These are phyloP conservation scores for Phytophthora hibernalis DNA, from an alignment of 352 stramenopile species.

Conservation along the genomic window DNA sequence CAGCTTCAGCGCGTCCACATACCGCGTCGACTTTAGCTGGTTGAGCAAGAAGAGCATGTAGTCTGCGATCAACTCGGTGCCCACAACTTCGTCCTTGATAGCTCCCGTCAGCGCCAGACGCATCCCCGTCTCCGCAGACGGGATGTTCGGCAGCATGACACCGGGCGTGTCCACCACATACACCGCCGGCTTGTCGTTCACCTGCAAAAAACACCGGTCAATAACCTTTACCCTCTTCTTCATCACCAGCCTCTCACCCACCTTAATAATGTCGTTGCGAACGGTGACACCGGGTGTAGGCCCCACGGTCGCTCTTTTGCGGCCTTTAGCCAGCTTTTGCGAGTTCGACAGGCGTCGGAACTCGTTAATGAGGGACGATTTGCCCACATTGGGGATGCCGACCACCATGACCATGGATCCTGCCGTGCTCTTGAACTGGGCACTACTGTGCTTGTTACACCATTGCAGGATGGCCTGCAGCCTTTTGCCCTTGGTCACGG, in stretches of 20 bases:
- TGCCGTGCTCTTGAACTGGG: conserved; percentile 87
- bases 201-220: conserved; percentile 38
- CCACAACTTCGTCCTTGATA: conserved; percentile 90
- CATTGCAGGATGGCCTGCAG: conserved; percentile 81
- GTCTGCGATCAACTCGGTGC: conserved; percentile 87
- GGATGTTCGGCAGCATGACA: conserved; percentile 89
- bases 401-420: conserved; percentile 91
- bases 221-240: conserved; percentile 14
- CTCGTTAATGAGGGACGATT: conserved; percentile 91
- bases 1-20: conserved; percentile 79
- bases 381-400: conserved; percentile 92
- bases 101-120: conserved; percentile 86
- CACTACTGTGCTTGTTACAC: conserved; percentile 76
- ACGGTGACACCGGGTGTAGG: conserved; percentile 88
- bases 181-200: conserved; percentile 87
- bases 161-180: conserved; percentile 91
- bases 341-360: conserved; percentile 79
- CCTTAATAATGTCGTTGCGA: conserved; percentile 91
- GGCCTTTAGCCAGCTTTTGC: conserved; percentile 78
- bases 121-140: conserved; percentile 80
- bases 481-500: conserved; percentile 78
- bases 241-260: conserved; percentile 10
- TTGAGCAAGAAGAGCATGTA: conserved; percentile 92
- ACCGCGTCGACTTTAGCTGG: conserved; percentile 76
- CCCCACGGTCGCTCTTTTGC: conserved; percentile 83